Evolutionary conservation across 2,329 filamentous ascomycete genomes (phyloP).

Genomic region (Proliferodiscus dingleyae): DNA sequence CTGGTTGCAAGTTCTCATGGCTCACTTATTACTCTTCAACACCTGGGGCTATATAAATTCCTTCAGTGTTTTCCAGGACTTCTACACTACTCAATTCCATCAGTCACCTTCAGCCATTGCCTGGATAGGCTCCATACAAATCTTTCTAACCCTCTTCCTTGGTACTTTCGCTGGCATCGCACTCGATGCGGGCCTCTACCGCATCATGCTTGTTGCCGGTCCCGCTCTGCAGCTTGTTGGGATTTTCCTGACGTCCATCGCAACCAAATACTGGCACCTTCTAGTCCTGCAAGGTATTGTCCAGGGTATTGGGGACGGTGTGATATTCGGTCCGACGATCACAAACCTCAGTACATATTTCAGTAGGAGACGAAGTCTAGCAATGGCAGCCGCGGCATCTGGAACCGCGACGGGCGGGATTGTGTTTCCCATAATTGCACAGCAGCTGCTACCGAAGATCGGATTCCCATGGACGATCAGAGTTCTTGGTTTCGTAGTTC

Average conservation of each 20-base stretch:
- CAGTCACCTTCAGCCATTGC: slow-evolving; percentile 35
- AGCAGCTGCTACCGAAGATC: slow-evolving; percentile 36
- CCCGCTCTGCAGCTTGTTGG: slow-evolving; percentile 28
- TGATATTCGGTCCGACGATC: slow-evolving; percentile 37
- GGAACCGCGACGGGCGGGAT: slow-evolving; percentile 40
- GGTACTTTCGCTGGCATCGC: slow-evolving; percentile 37
- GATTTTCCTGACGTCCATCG: slow-evolving; percentile 37
- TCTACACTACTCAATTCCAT: slow-evolving; percentile 35
- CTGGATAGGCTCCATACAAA: slow-evolving; percentile 43
- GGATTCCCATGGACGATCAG: slow-evolving; percentile 45
- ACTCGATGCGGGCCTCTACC: slow-evolving; percentile 36
- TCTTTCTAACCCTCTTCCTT: slow-evolving; percentile 39
- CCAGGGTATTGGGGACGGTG: slow-evolving; percentile 38
- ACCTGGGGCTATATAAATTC: slow-evolving; percentile 34
- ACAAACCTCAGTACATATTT: slow-evolving; percentile 40
- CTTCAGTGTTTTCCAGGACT: slow-evolving; percentile 41
- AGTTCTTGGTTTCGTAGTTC: slow-evolving; percentile 40
- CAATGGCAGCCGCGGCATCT: slow-evolving; percentile 34
- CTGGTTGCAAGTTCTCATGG: not conserved
- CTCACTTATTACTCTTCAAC: not conserved
- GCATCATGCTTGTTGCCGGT: slow-evolving; percentile 12
- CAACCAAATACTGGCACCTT: slow-evolving; percentile 38
- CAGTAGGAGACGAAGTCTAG: slow-evolving; percentile 33
- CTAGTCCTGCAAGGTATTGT: slow-evolving; percentile 41
- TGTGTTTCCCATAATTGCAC: slow-evolving; percentile 40